Percentiles rank a stretch among this genome's conserved stretches.
These are phyloP conservation scores for Aspergillus brunneoviolaceus DNA, from an alignment of 2,329 filamentous ascomycete genomes.

Conservation along the genomic window DNA sequence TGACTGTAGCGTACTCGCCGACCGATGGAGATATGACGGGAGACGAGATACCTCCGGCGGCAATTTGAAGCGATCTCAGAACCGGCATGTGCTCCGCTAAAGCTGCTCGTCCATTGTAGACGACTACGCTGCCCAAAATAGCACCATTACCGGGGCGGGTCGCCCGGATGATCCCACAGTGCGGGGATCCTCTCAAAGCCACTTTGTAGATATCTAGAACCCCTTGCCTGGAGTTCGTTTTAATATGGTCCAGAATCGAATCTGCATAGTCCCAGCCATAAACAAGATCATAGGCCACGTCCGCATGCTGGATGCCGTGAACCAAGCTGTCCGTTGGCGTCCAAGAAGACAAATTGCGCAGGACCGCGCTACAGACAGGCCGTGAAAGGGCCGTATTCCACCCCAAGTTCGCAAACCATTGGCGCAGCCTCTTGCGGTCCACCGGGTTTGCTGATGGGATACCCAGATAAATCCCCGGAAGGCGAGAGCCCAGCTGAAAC, in stretches of 20 bases:
- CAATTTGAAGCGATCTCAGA: constrained; percentile 58
- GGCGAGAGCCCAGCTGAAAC: constrained; percentile 75
- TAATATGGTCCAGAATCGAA: constrained; percentile 71
- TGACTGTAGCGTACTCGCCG: constrained; percentile 66
- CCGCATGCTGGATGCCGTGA: constrained; percentile 69
- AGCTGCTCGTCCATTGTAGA: constrained; percentile 69
- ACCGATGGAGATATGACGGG: constrained; percentile 70
- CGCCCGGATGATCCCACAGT: constrained; percentile 79
- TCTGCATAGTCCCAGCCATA: constrained; percentile 76
- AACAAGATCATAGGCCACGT: constrained; percentile 78
- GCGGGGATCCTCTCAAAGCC: constrained; percentile 68
- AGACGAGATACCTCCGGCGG: constrained; percentile 73
- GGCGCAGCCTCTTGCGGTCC: constrained; percentile 61
- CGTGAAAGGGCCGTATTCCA: constrained; percentile 73
- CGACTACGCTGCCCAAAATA: constrained; percentile 76
- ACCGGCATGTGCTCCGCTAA: constrained; percentile 70
- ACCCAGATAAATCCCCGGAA: constrained; percentile 83
- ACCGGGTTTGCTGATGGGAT: constrained; percentile 68
- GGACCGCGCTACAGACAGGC: constrained; percentile 68
- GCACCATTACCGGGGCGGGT: constrained; percentile 66
- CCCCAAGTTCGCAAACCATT: constrained; percentile 86
- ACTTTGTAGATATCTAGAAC: constrained; percentile 76
- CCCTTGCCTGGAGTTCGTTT: constrained; percentile 71
- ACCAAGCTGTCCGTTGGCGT: constrained; percentile 72
- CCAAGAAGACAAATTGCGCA: constrained; percentile 72